A percentile compares a stretch with the other conserved stretches of the same genome.
Evolutionary conservation across 129 eudicot species (phyloP).

Genomic region (Ambrosia artemisiifolia): DNA sequence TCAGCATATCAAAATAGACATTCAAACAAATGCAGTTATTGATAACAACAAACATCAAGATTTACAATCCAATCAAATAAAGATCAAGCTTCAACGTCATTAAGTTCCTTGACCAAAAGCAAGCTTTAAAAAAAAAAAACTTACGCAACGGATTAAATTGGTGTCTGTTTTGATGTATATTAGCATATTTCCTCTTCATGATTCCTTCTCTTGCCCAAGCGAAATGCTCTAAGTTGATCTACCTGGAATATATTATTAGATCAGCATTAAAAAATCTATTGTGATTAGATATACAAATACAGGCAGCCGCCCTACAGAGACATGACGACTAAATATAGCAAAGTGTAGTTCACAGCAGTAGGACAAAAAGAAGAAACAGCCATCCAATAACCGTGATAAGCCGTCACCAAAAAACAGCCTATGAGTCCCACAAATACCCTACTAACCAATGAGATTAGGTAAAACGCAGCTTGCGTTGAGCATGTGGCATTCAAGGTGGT

Average conservation of each 20-base stretch:
- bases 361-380: neutral
- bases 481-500: neutral
- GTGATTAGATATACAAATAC: slow-evolving; percentile 3
- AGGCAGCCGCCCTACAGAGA: neutral
- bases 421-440: neutral
- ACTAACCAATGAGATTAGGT: neutral
- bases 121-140: slow-evolving; percentile 30
- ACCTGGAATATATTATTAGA: slow-evolving; percentile 20
- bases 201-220: slow-evolving; percentile 13
- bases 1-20: slow-evolving; percentile 20
- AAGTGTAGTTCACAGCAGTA: neutral
- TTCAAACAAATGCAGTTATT: neutral
- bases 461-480: neutral
- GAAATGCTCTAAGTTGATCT: slow-evolving; percentile 7
- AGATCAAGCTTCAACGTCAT: slow-evolving; percentile 9
- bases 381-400: neutral
- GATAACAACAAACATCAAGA: slow-evolving; percentile 3
- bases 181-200: slow-evolving; percentile 55
- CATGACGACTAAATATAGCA: slow-evolving; percentile 9
- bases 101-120: neutral
- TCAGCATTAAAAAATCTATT: slow-evolving; percentile 8
- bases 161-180: slow-evolving; percentile 59
- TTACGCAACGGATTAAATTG: slow-evolving; percentile 70
- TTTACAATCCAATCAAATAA: neutral
- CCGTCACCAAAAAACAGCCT: too few species aligned